Evolutionary conservation across 257 asterid species (phyloP).

Genomic region (Jacaranda mimosifolia): DNA sequence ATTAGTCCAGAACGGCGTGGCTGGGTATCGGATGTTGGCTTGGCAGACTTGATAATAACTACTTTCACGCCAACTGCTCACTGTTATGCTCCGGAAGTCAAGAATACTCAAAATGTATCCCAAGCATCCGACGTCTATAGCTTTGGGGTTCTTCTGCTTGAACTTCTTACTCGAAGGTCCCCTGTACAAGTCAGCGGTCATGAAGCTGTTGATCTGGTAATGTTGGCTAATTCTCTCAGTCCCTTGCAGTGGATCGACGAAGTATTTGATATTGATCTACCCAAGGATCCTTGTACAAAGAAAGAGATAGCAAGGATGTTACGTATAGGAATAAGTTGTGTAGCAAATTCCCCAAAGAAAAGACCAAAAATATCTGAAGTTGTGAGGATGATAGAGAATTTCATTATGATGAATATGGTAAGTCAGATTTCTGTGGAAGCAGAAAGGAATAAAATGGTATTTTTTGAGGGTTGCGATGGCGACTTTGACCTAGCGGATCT

Average conservation of each 20-base stretch:
- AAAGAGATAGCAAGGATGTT: constrained; percentile 2
- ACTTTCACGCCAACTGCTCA: not conserved
- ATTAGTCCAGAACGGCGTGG: not conserved
- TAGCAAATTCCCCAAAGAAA: constrained; percentile 20
- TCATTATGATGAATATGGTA: not conserved
- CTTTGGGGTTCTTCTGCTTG: constrained; percentile 29
- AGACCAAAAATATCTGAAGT: constrained; percentile 3
- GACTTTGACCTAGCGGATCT: not conserved
- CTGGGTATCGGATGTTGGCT: constrained; percentile 7
- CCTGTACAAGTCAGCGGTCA: not conserved
- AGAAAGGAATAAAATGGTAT: not conserved
- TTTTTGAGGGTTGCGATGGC: not conserved
- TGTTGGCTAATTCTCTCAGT: not conserved
- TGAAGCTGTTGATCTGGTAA: not conserved
- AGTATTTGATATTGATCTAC: not conserved
- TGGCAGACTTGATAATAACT: not conserved
- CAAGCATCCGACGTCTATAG: constrained; percentile 29
- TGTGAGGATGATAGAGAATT: constrained; percentile 31
- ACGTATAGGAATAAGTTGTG: constrained; percentile 23
- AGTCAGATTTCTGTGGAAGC: not conserved
- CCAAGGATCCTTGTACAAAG: not conserved
- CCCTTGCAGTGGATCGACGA: not conserved
- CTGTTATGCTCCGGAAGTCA: constrained; percentile 30
- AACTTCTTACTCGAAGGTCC: constrained; percentile 15
- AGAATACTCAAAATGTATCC: not conserved